Conservation (phyloP, 1,139 yeast genomes). For the Saccharomyces hybrid region DNA sequence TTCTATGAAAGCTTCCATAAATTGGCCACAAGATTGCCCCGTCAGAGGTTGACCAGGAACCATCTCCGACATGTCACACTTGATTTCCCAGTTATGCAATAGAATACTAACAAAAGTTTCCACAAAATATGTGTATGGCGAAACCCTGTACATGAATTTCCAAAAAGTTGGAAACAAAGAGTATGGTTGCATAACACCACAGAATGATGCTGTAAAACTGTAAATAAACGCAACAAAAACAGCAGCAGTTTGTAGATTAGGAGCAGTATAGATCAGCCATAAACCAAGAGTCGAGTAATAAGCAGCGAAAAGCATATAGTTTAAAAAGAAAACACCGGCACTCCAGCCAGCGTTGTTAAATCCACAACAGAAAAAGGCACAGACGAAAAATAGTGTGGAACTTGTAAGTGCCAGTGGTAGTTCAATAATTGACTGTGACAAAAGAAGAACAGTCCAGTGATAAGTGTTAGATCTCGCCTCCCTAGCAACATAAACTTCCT, state of each 20-base stretch:
- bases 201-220: conserved; percentile 46
- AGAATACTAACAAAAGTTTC: conserved; percentile 48
- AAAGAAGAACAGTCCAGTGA: conserved; percentile 51
- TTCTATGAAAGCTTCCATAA: conserved; percentile 30
- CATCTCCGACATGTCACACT: conserved; percentile 45
- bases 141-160: conserved; percentile 58
- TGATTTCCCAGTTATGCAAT: conserved; percentile 47
- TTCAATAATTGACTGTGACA: conserved; percentile 45
- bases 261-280: conserved; percentile 46
- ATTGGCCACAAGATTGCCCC: conserved; percentile 50
- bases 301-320: conserved; percentile 42
- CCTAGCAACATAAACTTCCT: conserved; percentile 51
- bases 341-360: conserved; percentile 39
- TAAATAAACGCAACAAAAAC: conserved; percentile 45
- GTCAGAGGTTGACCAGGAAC: conserved; percentile 44
- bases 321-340: conserved; percentile 47
- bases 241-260: conserved; percentile 54
- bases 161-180: conserved; percentile 54
- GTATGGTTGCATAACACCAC: conserved; percentile 54
- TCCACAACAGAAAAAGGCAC: conserved; percentile 50
- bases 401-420: conserved; percentile 44
- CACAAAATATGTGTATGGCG: conserved; percentile 62
- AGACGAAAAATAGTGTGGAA: conserved; percentile 43
- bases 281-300: conserved; percentile 48
- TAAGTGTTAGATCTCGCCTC: conserved; percentile 55